A percentile compares a stretch with the other conserved stretches of the same genome.
phyloP scores from a whole-genome alignment of 176 grass and related monocot genomes.

The Dactylis glomerata region DNA sequence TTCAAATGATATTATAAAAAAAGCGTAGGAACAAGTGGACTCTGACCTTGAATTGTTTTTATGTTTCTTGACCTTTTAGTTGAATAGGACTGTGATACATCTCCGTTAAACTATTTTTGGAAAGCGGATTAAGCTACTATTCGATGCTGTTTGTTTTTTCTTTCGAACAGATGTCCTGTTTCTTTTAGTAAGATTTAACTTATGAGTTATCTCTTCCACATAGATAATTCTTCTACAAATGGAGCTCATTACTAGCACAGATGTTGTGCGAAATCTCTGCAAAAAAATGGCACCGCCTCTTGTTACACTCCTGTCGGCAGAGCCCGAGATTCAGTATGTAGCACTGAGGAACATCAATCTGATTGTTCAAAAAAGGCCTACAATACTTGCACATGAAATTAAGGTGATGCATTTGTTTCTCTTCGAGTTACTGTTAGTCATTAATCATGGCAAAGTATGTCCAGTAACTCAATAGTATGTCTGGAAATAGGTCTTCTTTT shows the following conservation, averaged over 20 bases:
- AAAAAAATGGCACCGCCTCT: constrained; percentile 99
- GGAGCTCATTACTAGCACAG: constrained; percentile 95
- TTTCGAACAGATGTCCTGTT: not conserved
- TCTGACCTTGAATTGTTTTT: not conserved
- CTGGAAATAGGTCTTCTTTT: constrained; percentile 90
- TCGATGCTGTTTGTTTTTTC: not conserved
- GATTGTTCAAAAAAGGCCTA: constrained; percentile 97
- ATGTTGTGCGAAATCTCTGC: constrained; percentile 96
- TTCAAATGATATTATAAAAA: not conserved
- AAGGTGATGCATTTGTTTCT: constrained; percentile 61
- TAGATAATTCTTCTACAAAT: constrained; percentile 99
- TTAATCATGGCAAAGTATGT: not conserved
- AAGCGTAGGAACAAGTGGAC: not conserved
- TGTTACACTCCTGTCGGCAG: constrained; percentile 93
- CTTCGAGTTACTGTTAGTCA: constrained; percentile 27
- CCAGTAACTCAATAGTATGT: constrained; percentile 1
- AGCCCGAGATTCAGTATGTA: constrained; percentile 98
- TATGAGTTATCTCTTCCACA: not conserved
- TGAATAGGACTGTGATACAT: not conserved
- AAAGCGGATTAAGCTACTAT: not conserved
- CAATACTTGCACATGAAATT: constrained; percentile 99
- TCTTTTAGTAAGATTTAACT: not conserved
- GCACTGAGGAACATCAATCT: constrained; percentile 98
- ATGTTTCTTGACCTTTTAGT: not conserved
- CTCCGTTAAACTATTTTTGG: not conserved